Evolutionary conservation across 345 rosid species (phyloP).

Genomic region (Euphorbia tirucalli): DNA sequence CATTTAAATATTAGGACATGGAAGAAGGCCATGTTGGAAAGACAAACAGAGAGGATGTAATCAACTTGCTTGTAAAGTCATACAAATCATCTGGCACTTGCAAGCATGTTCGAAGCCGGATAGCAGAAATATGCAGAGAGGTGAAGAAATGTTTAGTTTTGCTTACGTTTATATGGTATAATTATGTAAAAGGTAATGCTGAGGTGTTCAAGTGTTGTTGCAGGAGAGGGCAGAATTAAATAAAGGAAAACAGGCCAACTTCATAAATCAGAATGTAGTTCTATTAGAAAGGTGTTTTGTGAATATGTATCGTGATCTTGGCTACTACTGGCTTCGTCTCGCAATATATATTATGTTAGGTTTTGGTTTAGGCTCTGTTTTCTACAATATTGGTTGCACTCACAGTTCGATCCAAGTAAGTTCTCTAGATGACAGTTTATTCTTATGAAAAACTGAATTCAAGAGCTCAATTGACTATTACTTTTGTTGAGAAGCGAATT

Average conservation of each 20-base stretch:
- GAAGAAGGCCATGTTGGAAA: slow-evolving; percentile 10
- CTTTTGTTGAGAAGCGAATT: no score
- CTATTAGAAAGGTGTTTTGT: slow-evolving; percentile 14
- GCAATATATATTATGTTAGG: slow-evolving; percentile 45
- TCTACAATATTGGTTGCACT: slow-evolving; percentile 30
- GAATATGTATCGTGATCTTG: slow-evolving; percentile 65
- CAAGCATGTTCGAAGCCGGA: not conserved
- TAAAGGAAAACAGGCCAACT: slow-evolving; percentile 7
- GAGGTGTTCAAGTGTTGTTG: not conserved
- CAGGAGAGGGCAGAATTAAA: slow-evolving; percentile 10
- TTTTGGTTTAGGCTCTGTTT: slow-evolving; percentile 51
- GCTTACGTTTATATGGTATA: no score
- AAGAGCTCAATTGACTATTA: no score
- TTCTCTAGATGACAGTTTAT: no score
- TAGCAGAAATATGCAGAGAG: slow-evolving; percentile 6
- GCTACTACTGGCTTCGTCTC: slow-evolving; percentile 64
- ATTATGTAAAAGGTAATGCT: no score
- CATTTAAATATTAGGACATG: slow-evolving; percentile 3
- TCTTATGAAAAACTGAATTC: no score
- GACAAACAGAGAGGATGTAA: slow-evolving; percentile 10
- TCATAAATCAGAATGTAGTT: slow-evolving; percentile 12
- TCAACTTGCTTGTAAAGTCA: slow-evolving; percentile 4
- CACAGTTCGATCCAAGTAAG: slow-evolving; percentile 56
- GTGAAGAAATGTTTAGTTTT: not conserved
- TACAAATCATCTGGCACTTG: slow-evolving; percentile 14